A percentile compares a stretch with the other conserved stretches of the same genome.
Evolutionary conservation across 495 filamentous ascomycete species (phyloP).

Genomic region (Penicillium diatomitis): DNA sequence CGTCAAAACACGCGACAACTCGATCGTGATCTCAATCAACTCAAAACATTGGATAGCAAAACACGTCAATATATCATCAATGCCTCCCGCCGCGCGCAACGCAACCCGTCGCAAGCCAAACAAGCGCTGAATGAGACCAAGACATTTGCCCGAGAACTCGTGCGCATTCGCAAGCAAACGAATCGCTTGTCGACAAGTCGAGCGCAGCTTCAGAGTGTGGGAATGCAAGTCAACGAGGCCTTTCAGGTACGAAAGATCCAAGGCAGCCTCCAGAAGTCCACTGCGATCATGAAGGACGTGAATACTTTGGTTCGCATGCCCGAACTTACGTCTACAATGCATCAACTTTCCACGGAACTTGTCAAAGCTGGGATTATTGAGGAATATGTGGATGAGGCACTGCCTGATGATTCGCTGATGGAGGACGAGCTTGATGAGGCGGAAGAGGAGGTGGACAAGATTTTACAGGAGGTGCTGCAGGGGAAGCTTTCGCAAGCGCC

Average conservation of each 20-base stretch:
- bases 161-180: constrained; percentile 68
- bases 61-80: constrained; percentile 76
- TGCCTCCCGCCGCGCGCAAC: constrained; percentile 68
- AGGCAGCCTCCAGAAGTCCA: constrained; percentile 76
- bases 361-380: constrained; percentile 95
- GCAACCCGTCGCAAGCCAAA: constrained; percentile 62
- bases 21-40: constrained; percentile 77
- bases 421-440: constrained; percentile 85
- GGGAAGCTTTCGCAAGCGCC: constrained; percentile 65
- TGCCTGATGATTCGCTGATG: constrained; percentile 61
- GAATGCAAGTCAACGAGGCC: constrained; percentile 97
- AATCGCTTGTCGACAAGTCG: constrained; percentile 71
- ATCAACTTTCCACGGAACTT: constrained; percentile 76
- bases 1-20: constrained; percentile 87
- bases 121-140: constrained; percentile 73
- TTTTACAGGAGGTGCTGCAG: constrained; percentile 79
- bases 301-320: constrained; percentile 78
- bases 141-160: constrained; percentile 77
- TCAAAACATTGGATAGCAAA: constrained; percentile 70
- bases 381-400: constrained; percentile 83
- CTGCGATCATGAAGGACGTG: constrained; percentile 95
- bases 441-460: constrained; percentile 85
- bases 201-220: constrained; percentile 85
- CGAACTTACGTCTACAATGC: constrained; percentile 83
- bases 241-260: constrained; percentile 95